These are phyloP conservation scores for Backusella mclennaniae DNA, from an alignment of 192 early-diverging fungal genomes.

Conservation along the genomic window DNA sequence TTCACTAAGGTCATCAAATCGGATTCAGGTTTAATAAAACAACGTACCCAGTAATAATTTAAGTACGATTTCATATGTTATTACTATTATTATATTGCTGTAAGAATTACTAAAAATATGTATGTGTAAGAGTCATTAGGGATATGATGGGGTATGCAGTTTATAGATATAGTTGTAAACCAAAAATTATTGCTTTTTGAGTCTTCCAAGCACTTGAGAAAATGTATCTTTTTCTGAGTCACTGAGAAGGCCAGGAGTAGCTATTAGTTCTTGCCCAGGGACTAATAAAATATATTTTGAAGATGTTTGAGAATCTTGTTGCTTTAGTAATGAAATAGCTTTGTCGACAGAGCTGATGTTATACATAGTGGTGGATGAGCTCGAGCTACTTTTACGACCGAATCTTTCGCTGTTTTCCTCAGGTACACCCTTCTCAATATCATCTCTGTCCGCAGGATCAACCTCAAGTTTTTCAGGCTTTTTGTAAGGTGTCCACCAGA, in stretches of 20 bases:
- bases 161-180: not conserved
- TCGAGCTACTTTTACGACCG: not conserved
- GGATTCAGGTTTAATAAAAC: not conserved
- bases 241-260: not conserved
- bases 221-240: not conserved
- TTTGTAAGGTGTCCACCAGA: constrained; percentile 47
- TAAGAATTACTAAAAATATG: not conserved
- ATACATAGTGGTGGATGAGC: not conserved
- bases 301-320: not conserved
- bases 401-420: not conserved
- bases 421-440: not conserved
- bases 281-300: not conserved
- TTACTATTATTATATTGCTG: too few species aligned
- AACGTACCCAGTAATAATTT: not conserved
- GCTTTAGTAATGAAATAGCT: not conserved
- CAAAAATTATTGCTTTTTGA: not conserved
- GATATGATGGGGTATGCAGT: not conserved
- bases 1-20: not conserved
- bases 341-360: not conserved
- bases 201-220: not conserved
- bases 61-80: not conserved
- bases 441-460: not conserved
- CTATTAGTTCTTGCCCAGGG: not conserved
- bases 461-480: not conserved
- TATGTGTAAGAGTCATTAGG: not conserved